phyloP scores from a whole-genome alignment of 202 grass and related monocot genomes.

The Schoenoplectus triqueter region DNA sequence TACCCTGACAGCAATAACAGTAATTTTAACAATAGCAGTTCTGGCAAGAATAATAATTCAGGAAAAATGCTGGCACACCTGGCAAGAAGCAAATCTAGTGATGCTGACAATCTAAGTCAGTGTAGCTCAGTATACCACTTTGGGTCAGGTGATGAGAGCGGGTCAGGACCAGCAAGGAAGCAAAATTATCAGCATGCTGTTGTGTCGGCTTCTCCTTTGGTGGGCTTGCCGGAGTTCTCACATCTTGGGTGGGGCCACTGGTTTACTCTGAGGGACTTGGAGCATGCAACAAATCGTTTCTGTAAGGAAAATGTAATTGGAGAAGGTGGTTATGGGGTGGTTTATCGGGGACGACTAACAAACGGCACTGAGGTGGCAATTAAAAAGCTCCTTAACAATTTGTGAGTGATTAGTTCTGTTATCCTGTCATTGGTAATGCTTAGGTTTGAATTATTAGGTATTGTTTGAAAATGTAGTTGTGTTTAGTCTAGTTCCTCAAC shows the following conservation, averaged over 20 bases:
- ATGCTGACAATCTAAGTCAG: slow-evolving; percentile 88
- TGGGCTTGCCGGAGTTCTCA: slow-evolving; percentile 62
- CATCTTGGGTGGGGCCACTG: slow-evolving; percentile 66
- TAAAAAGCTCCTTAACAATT: slow-evolving; percentile 67
- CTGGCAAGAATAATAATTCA: slow-evolving; percentile 52
- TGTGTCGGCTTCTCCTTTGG: slow-evolving; percentile 67
- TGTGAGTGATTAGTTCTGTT: slow-evolving; percentile 48
- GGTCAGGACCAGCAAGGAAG: slow-evolving; percentile 60
- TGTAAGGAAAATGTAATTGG: slow-evolving; percentile 85
- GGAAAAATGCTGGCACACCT: slow-evolving; percentile 65
- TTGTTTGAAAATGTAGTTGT: slow-evolving; percentile 13
- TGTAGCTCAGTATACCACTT: slow-evolving; percentile 80
- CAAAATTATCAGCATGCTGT: slow-evolving; percentile 59
- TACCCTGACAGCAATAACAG: slow-evolving; percentile 26
- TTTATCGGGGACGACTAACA: slow-evolving; percentile 53
- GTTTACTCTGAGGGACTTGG: slow-evolving; percentile 67
- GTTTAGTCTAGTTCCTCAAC: slow-evolving; percentile 3
- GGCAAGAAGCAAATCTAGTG: slow-evolving; percentile 75
- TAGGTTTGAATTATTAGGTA: slow-evolving; percentile 20
- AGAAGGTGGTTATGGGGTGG: slow-evolving; percentile 71
- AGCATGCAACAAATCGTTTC: slow-evolving; percentile 58
- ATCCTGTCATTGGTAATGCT: background rate
- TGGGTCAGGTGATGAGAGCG: slow-evolving; percentile 74
- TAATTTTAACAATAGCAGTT: slow-evolving; percentile 34
- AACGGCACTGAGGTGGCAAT: slow-evolving; percentile 60